Conservation (phyloP, 2,329 filamentous ascomycete species). For the Dendrostoma leiphaemia region DNA sequence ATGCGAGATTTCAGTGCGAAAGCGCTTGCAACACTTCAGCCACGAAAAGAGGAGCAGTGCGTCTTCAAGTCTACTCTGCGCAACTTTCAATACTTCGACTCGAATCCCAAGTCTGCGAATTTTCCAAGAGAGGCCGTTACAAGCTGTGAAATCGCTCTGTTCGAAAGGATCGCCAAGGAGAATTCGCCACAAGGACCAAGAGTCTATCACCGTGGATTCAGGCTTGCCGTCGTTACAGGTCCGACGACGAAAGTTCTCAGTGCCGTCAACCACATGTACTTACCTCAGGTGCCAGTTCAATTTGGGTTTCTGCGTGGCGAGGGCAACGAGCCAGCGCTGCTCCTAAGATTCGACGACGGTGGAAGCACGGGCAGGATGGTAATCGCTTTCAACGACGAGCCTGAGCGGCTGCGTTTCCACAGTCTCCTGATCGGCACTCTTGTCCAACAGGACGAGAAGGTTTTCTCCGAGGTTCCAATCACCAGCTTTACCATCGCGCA, state of each 20-base stretch:
- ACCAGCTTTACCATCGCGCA: conserved; percentile 62
- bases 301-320: conserved; percentile 77
- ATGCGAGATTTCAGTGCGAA: conserved; percentile 83
- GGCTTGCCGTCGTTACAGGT: conserved; percentile 75
- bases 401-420: conserved; percentile 69
- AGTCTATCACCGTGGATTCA: conserved; percentile 74
- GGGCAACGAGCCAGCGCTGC: conserved; percentile 65
- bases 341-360: conserved; percentile 68
- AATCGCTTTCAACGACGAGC: conserved; percentile 72
- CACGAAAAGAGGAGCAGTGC: conserved; percentile 66
- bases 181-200: conserved; percentile 71
- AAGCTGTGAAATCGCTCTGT: conserved; percentile 71
- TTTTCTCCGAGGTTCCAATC: conserved; percentile 68
- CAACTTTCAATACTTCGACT: conserved; percentile 79
- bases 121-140: conserved; percentile 76
- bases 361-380: conserved; percentile 69
- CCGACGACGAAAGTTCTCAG: conserved; percentile 75
- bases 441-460: conserved; percentile 64
- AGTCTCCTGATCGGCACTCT: conserved; percentile 70
- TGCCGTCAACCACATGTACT: conserved; percentile 69
- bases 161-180: conserved; percentile 68
- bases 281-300: conserved; percentile 65
- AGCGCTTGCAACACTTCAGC: conserved; percentile 68
- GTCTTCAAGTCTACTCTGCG: conserved; percentile 68
- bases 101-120: conserved; percentile 62